Base-by-base conservation (phyloP, 345 rosid genomes). In the Syzygium oleosum region DNA sequence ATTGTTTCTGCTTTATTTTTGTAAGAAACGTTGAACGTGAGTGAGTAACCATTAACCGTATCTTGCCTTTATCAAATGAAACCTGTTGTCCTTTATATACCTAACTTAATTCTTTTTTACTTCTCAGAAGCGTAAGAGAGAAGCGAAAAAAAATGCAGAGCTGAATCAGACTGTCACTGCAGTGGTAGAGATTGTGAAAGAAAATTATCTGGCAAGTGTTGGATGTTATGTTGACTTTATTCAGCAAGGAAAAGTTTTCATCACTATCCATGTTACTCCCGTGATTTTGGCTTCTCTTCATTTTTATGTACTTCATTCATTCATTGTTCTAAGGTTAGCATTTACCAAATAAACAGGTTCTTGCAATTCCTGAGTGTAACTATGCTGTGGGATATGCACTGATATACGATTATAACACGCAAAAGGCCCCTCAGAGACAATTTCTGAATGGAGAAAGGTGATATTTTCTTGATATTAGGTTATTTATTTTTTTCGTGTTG, bases 101-200 rank as follows among this genome's bases (percentile, higher is more conserved):
- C n/a, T 90, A 55, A 87, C 56, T 68, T 89, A 58, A 52, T 29
- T 79, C 53, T 19, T 15, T 87, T 65, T 61, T 86, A 88, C 84
- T 85, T 88, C 89, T 85, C 92, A 95, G 99, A 96, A 96, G 91
- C 96, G 95, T 89, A 96, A 94, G 93, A 95, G 93, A 87, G 95
- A 92, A 89, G 86, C 88, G 65, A 88, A 89, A 61, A 96, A 91
- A 91, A 94, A 92, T 52, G 92, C 97, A 89, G 97, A 94, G 91
- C 87, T 96, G 92, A 93, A 93, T 92, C 96, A 94, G 92, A 92
- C 91, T 58, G 96, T 96, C 86, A 92, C 89, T 89, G 97, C 98
- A 84, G 86, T 94, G 87, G 98, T 98, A 85, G 99, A 98, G 95
- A 95, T 98, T 88, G 98, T 95, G 91, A 98, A 98, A 91, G 99